Evolutionary conservation across 371 early-diverging fungal genomes (phyloP).

Genomic region (Apophysomyces sp.): DNA sequence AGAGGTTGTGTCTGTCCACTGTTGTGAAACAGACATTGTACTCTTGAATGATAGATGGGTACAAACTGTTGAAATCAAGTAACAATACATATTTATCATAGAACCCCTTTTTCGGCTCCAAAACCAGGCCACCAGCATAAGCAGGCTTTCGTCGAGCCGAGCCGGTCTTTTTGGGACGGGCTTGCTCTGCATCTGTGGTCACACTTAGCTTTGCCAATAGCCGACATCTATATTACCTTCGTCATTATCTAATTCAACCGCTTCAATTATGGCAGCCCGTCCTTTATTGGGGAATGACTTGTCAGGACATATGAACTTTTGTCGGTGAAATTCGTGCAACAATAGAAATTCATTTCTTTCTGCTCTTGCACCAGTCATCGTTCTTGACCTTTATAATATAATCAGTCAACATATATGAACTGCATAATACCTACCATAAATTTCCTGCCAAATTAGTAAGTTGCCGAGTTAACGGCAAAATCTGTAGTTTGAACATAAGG

Average conservation of each 20-base stretch:
- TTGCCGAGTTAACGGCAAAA: slow-evolving; percentile 93
- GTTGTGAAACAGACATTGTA: slow-evolving; percentile 99
- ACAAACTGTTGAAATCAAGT: slow-evolving; percentile 99
- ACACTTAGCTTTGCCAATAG: background rate
- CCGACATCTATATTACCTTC: slow-evolving; percentile 19
- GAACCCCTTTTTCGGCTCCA: slow-evolving; percentile 98
- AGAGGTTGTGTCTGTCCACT: slow-evolving; percentile 59
- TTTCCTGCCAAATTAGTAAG: slow-evolving; percentile 94
- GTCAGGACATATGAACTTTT: slow-evolving; percentile 93
- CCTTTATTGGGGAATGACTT: slow-evolving; percentile 42
- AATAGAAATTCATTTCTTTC: slow-evolving; percentile 98
- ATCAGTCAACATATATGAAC: background rate
- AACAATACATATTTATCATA: slow-evolving; percentile 97
- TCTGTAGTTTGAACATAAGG: slow-evolving; percentile 87
- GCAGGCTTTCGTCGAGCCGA: slow-evolving; percentile 80
- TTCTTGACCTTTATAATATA: slow-evolving; percentile 56
- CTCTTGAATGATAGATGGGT: slow-evolving; percentile 99
- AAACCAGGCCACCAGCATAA: slow-evolving; percentile 98
- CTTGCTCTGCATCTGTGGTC: slow-evolving; percentile 32
- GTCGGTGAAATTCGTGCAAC: slow-evolving; percentile 94
- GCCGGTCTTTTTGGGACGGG: slow-evolving; percentile 34
- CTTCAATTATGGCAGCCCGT: slow-evolving; percentile 34
- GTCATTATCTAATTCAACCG: slow-evolving; percentile 50
- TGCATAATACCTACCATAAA: slow-evolving; percentile 65
- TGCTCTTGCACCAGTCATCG: slow-evolving; percentile 92